Base-by-base conservation (phyloP, 805 yeast genomes). In the Schwanniomyces occidentalis region DNA sequence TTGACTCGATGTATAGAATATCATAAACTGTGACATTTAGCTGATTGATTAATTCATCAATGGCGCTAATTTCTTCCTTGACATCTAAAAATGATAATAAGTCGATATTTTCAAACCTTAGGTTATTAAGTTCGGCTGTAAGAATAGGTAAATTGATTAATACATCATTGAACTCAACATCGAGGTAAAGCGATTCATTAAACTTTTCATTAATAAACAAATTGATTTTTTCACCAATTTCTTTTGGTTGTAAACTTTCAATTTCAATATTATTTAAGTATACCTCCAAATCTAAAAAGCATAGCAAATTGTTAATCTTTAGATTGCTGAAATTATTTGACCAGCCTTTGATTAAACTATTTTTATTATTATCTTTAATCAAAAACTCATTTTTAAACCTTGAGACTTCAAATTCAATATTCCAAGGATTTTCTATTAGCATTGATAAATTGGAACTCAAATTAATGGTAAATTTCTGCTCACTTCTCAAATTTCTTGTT, bases 1-100 rank as follows among this genome's bases (percentile, higher is more conserved):
- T 42, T 1, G 75, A 57, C 2, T 55, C 52, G 9, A 63, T 33
- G n/a, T 63, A 49, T 4, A 38, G 21, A 9, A 65, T 36, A 1
- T 44, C 38, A 15, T 37, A 37, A 4, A 53, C 27, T 5, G 46
- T 38, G 3, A 44, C 28, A 35, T 49, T 48, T 27, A 51, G 16
- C 7, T 24, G 18, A 5, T 16, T 29, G 13, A 44, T 17, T 3
- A 46, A 22, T 9, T 21, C 33, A 26, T 35, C 40, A 21, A 34
- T 8, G 19, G 12, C 24, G 10, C 13, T 5, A 9, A 10, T 19
- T n/a, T 21, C n/a, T n/a, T n/a, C n/a, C n/a, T n/a, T 15, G 8
- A 27, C 5, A 12, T n/a, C 5, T 8, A 5, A 18, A n/a, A 2
- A 4, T 17, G 15, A 10, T n/a, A 7, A 8, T 5, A 27, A 4